Percentiles rank a stretch among this genome's conserved stretches.
Evolutionary conservation across 1,284 basidiomycete species (phyloP).

Genomic region (Ceratobasidium sp.): DNA sequence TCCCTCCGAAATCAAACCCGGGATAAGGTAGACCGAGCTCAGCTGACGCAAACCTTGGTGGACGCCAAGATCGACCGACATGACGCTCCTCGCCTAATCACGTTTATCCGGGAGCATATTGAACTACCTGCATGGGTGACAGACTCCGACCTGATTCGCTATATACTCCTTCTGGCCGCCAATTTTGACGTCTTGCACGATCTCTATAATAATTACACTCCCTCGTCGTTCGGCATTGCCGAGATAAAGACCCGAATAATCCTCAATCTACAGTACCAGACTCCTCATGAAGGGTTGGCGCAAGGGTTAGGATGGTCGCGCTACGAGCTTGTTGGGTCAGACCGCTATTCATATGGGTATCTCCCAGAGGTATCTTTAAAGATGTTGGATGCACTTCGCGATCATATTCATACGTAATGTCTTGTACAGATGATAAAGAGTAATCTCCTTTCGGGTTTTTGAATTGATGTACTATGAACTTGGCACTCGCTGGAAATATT

Average conservation of each 20-base stretch:
- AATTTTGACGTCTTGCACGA: background rate
- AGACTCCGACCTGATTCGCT: background rate
- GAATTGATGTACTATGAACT: no score
- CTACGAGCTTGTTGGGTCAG: background rate
- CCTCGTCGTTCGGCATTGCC: background rate
- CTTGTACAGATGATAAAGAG: no score
- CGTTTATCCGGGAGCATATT: background rate
- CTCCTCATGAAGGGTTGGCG: no score
- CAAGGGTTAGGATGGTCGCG: conserved; percentile 6
- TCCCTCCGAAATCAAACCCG: background rate
- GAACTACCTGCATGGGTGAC: conserved; percentile 11
- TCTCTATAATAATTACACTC: background rate
- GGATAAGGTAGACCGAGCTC: background rate
- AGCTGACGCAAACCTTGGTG: no score
- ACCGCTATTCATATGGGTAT: conserved; percentile 1
- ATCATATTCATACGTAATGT: no score
- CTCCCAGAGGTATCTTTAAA: background rate
- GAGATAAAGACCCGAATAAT: background rate
- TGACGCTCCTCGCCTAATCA: background rate
- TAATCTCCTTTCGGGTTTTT: no score
- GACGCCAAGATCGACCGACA: conserved; percentile 23
- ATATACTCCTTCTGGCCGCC: conserved; percentile 1
- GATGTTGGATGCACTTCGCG: no score
- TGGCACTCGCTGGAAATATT: no score
- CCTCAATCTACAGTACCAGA: background rate